Evolutionary conservation across 1,284 basidiomycete species (phyloP), one percentile per base, ranked within the genome.

Genomic region (Ceratorhiza oryzae-sativae): DNA sequence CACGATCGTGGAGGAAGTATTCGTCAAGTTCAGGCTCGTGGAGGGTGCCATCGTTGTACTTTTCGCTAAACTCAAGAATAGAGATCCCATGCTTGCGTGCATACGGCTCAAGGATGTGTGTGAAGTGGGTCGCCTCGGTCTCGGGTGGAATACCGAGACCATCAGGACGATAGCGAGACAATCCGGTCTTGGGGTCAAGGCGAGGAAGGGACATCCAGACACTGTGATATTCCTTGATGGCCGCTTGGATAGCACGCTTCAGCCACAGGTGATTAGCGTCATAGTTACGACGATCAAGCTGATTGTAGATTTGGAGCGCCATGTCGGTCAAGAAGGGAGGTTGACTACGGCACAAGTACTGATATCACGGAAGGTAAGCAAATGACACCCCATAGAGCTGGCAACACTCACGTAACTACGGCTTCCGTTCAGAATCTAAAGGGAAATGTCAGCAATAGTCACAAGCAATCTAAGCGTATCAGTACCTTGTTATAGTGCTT

Each of bases 271-370:
- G 92, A 83, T 98, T 97, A 72, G 88, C 88, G 41, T 88, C 88
- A 73, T 90, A 83, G 76, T 96, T 90, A 3, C 88, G 90, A 32
- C 92, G 90, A 78, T 97, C 94, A 71, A 98, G 88, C 78, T 96
- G 94, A 78, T 96, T 95, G 84, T 94, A 99, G 79, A 98, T 97
- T 80, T 98, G 97, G 39, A 98, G 86, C 0, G 96, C 95, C 89
- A 98, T 94, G 81, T 99, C 97, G 72, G 97, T 99, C 60, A 99
- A 86, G 90, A 99, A 99, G 0, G 97, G 97, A 36, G 97, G 97
- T 80, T 99, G 97, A 15, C 95, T 91, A 71, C 97, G 92, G 81
- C 92, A 94, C 72, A 99, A 88, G 81, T 99, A 99, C 87, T 96
- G 90, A 75, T 58, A 71, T n/a, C 27, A 20, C 27, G 32, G 56